Percentiles rank a stretch among this genome's conserved stretches.
Conservation (phyloP, 129 eudicot genomes). For the Erigeron canadensis region DNA sequence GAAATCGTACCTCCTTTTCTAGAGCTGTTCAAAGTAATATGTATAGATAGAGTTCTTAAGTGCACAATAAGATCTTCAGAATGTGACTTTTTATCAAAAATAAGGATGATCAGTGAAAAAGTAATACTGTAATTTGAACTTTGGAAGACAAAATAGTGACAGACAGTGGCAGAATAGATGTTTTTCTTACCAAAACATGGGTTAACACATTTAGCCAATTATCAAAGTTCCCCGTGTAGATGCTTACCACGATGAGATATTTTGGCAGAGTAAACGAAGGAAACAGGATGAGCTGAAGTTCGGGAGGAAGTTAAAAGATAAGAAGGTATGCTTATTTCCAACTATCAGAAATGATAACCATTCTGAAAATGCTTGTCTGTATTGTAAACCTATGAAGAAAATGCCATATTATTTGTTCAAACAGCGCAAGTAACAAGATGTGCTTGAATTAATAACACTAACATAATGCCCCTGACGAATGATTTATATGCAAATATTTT, state of each 20-base stretch:
- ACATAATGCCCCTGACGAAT: no score
- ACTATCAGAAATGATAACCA: no score
- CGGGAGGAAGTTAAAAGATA: slow-evolving; percentile 70
- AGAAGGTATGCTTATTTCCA: slow-evolving; percentile 48
- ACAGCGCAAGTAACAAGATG: no score
- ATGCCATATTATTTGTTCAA: no score
- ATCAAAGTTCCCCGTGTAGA: slow-evolving; percentile 5
- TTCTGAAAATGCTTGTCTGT: no score
- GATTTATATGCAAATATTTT: no score
- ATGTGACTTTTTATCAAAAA: neutral
- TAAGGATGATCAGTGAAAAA: no score
- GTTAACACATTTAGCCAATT: neutral
- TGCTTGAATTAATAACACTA: no score
- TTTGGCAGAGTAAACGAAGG: slow-evolving; percentile 80
- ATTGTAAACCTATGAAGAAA: no score
- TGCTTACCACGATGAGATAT: slow-evolving; percentile 33
- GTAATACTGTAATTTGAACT: no score
- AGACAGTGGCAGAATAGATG: slow-evolving; percentile 1
- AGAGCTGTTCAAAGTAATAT: neutral
- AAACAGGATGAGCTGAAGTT: slow-evolving; percentile 64
- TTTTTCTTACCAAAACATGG: neutral
- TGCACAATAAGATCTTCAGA: neutral
- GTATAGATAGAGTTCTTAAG: neutral
- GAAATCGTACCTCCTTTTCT: neutral
- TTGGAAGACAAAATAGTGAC: neutral